phyloP scores from a whole-genome alignment of 1,284 basidiomycete genomes.

The Trametes versicolor region DNA sequence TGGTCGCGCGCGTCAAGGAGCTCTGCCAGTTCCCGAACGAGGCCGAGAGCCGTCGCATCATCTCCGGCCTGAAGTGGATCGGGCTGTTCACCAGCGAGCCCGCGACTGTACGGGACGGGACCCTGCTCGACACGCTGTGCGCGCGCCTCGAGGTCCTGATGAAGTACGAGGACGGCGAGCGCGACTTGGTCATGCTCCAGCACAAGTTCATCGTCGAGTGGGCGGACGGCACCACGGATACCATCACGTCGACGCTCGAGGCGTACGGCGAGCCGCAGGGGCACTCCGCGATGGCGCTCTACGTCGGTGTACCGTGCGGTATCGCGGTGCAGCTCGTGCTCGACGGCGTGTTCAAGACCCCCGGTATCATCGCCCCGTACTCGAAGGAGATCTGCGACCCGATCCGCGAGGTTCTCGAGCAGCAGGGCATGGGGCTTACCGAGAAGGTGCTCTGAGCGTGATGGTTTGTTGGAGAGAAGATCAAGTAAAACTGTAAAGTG shows the following conservation, averaged over 20 bases:
- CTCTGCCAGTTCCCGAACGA: conserved; percentile 79
- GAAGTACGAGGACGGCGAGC: conserved; percentile 91
- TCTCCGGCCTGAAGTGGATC: conserved; percentile 93
- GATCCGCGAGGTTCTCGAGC: conserved; percentile 81
- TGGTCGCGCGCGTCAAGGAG: conserved; percentile 78
- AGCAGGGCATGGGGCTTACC: conserved; percentile 84
- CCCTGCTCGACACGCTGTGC: conserved; percentile 95
- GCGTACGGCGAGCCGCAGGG: conserved; percentile 88
- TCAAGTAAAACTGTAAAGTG: conserved; percentile 8
- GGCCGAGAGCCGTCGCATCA: conserved; percentile 77
- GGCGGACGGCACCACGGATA: conserved; percentile 85
- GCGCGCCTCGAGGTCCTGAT: conserved; percentile 92
- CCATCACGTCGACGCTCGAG: conserved; percentile 92
- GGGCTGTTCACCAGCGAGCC: conserved; percentile 87
- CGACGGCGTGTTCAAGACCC: conserved; percentile 79
- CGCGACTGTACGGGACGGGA: conserved; percentile 74
- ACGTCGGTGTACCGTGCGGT: conserved; percentile 94
- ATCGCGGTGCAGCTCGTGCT: conserved; percentile 90
- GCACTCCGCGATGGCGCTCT: conserved; percentile 93
- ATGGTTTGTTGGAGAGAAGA: not conserved
- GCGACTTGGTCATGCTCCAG: conserved; percentile 97
- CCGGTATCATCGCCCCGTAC: conserved; percentile 92
- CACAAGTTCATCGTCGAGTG: conserved; percentile 95
- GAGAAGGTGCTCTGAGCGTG: conserved; percentile 70
- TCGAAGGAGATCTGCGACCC: conserved; percentile 88